These are phyloP conservation scores for Catenaria anguillulae DNA, from an alignment of 371 early-diverging fungal genomes.

Conservation along the genomic window DNA sequence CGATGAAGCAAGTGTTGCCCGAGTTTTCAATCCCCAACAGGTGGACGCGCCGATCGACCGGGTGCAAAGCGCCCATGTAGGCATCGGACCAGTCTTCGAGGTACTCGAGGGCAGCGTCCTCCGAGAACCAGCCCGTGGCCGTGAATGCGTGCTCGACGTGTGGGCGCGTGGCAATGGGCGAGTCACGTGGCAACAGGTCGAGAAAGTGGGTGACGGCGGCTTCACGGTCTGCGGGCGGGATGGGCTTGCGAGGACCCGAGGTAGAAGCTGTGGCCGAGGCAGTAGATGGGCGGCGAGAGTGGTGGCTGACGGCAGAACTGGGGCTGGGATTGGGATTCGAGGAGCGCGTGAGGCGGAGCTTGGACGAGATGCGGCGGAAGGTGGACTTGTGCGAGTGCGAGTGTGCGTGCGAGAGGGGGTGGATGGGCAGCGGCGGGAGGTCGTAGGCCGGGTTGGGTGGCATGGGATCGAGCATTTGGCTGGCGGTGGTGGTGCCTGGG, in stretches of 20 bases:
- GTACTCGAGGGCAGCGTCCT: not conserved
- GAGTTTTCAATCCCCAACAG: not conserved
- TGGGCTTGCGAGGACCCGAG: not conserved
- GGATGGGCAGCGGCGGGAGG: no score
- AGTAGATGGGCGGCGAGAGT: no score
- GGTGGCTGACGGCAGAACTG: no score
- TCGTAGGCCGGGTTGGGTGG: no score
- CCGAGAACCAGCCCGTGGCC: not conserved
- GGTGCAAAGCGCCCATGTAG: not conserved
- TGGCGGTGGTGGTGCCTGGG: no score
- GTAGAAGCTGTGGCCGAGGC: no score
- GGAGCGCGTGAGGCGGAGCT: no score
- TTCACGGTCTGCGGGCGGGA: not conserved
- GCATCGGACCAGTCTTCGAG: conserved; percentile 1
- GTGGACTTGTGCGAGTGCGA: no score
- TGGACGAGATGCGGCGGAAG: no score
- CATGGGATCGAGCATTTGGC: no score
- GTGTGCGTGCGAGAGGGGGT: no score
- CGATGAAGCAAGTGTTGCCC: conserved; percentile 1
- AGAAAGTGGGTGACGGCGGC: not conserved
- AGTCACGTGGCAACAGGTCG: not conserved
- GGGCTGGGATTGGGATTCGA: no score
- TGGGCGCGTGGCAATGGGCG: not conserved
- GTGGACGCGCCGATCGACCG: not conserved
- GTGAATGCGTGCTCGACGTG: not conserved